Conservation (phyloP, 2,329 filamentous ascomycete species). For the Sordariomycetes sp. region DNA sequence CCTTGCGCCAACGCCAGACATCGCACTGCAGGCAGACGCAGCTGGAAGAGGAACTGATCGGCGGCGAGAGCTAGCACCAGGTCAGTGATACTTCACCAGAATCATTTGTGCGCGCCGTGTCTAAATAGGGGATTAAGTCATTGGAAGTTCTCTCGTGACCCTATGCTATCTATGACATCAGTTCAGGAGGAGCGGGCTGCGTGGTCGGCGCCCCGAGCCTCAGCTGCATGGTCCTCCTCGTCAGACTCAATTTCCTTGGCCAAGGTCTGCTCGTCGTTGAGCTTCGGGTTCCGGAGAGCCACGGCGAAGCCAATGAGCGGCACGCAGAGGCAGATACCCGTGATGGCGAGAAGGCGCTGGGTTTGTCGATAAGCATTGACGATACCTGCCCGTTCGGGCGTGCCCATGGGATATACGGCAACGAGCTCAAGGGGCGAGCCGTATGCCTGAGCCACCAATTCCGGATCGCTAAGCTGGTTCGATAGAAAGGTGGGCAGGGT, state of each 20-base stretch:
- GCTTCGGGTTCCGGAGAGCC: conserved; percentile 32
- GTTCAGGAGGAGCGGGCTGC: too few species aligned
- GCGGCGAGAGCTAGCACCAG: too few species aligned
- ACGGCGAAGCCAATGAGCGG: conserved; percentile 35
- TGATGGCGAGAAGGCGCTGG: conserved; percentile 36
- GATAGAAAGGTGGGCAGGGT: conserved; percentile 37
- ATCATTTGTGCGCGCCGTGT: too few species aligned
- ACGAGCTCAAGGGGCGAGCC: conserved; percentile 24
- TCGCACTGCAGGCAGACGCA: too few species aligned
- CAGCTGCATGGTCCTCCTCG: not conserved
- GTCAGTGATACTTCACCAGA: too few species aligned
- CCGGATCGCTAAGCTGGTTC: conserved; percentile 17
- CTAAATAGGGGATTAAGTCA: too few species aligned
- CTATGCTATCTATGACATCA: not conserved
- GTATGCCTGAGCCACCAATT: conserved; percentile 23
- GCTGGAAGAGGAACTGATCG: too few species aligned
- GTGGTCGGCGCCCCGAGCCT: not conserved
- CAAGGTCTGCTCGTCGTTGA: conserved; percentile 34
- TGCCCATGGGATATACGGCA: conserved; percentile 27
- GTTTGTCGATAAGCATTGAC: conserved; percentile 35
- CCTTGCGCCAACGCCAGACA: too few species aligned
- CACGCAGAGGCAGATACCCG: conserved; percentile 37
- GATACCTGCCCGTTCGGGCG: conserved; percentile 30
- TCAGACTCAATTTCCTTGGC: conserved; percentile 18
- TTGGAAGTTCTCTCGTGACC: too few species aligned